These are phyloP conservation scores for Chionographis japonica DNA, from an alignment of 106 monocot genomes.

Conservation along the genomic window DNA sequence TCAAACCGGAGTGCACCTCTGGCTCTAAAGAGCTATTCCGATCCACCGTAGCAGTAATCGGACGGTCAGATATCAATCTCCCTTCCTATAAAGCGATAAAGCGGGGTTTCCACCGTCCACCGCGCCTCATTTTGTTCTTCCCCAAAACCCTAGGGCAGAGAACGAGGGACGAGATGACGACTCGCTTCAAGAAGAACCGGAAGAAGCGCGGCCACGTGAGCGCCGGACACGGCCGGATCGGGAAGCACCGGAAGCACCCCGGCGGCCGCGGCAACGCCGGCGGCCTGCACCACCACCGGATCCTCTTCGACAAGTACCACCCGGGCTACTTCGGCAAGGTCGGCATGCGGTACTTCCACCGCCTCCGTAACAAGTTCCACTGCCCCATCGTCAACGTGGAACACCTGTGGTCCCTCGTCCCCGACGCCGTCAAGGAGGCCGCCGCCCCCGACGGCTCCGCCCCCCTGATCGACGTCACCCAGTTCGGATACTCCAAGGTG, in stretches of 20 bases:
- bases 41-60: too few relatives aligned
- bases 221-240: constrained; percentile 69
- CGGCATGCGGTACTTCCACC: constrained; percentile 70
- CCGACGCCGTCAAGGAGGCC: constrained; percentile 40
- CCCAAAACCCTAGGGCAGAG: not conserved
- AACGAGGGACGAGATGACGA: constrained; percentile 33
- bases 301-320: constrained; percentile 91
- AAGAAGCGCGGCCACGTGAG: constrained; percentile 76
- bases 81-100: too few relatives aligned
- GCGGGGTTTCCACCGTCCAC: too few relatives aligned
- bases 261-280: constrained; percentile 88
- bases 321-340: constrained; percentile 78
- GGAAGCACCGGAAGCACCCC: constrained; percentile 78
- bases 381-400: constrained; percentile 52
- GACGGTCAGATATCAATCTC: too few relatives aligned
- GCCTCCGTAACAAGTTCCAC: constrained; percentile 65
- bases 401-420: constrained; percentile 49
- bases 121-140: not conserved
- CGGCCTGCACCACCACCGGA: constrained; percentile 88
- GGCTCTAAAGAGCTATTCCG: too few relatives aligned
- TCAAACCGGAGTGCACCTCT: too few relatives aligned
- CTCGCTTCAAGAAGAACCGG: constrained; percentile 65
- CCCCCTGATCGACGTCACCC: constrained; percentile 64
- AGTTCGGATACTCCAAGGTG: constrained; percentile 86
- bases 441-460: constrained; percentile 16